Conservation (phyloP, 192 early-diverging fungal species). For the Coemansia reversa region DNA sequence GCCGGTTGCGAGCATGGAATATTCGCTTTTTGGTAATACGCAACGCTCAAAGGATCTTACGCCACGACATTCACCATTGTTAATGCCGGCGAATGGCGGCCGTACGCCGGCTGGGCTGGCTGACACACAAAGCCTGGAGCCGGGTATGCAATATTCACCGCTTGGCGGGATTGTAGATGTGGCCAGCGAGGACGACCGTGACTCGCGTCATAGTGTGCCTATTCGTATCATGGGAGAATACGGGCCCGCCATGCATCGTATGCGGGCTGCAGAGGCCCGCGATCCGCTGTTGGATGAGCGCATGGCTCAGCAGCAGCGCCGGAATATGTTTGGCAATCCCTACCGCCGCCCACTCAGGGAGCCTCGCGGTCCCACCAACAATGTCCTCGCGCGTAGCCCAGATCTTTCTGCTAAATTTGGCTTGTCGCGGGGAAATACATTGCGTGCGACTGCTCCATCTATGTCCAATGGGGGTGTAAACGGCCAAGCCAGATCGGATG, state of each 20-base stretch:
- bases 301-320: constrained; percentile 51
- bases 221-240: constrained; percentile 75
- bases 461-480: not conserved
- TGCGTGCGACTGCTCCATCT: not conserved
- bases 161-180: constrained; percentile 46
- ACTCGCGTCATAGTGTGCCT: constrained; percentile 62
- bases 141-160: constrained; percentile 27
- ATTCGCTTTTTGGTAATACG: constrained; percentile 30
- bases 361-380: constrained; percentile 52
- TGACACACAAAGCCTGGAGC: constrained; percentile 22
- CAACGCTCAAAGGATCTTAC: not conserved
- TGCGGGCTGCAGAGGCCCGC: constrained; percentile 57
- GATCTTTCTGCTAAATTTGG: constrained; percentile 46
- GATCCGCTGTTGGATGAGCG: constrained; percentile 71
- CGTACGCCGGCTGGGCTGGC: not conserved
- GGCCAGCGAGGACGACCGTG: constrained; percentile 56
- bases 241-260: constrained; percentile 56
- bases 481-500: constrained; percentile 8
- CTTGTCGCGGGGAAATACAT: constrained; percentile 10
- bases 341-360: constrained; percentile 59
- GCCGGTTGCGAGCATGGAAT: constrained; percentile 49
- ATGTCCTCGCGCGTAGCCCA: constrained; percentile 46
- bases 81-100: not conserved
- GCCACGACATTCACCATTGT: not conserved
- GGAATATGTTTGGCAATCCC: constrained; percentile 77